Percentiles rank a stretch among this genome's conserved stretches.
Evolutionary conservation across 106 monocot genomes (phyloP).

Genomic region (Agapanthus africanus): DNA sequence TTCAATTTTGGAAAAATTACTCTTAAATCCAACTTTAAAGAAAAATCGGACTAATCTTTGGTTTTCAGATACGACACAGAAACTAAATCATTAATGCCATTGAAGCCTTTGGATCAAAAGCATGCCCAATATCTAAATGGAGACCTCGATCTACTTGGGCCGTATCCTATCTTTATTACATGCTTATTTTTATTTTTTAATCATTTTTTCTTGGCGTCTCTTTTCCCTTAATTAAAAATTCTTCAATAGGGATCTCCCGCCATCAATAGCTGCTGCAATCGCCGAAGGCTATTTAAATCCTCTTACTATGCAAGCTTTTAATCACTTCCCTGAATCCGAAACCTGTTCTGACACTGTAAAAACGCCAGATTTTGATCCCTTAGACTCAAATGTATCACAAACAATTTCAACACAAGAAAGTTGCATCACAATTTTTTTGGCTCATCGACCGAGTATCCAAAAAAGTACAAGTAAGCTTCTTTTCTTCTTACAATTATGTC

Average conservation of each 20-base stretch:
- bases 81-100: slow-evolving; percentile 34
- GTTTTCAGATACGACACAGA: slow-evolving; percentile 64
- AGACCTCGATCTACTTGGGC: slow-evolving; percentile 69
- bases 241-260: slow-evolving; percentile 44
- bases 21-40: no score
- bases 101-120: slow-evolving; percentile 62
- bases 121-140: slow-evolving; percentile 35
- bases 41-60: background rate
- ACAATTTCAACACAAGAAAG: slow-evolving; percentile 18
- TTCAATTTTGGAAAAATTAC: no score
- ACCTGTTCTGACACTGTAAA: slow-evolving; percentile 15
- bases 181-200: no score
- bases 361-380: background rate
- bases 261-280: slow-evolving; percentile 54
- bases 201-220: no score
- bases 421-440: slow-evolving; percentile 36
- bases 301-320: slow-evolving; percentile 66
- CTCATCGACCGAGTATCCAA: slow-evolving; percentile 15
- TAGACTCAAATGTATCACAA: slow-evolving; percentile 10
- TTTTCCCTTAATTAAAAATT: slow-evolving; percentile 34
- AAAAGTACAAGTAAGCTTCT: slow-evolving; percentile 13
- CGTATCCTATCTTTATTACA: no score
- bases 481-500: no score
- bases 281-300: slow-evolving; percentile 81
- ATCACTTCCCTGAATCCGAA: no score